Conservation (phyloP, 2,329 filamentous ascomycete genomes). For the Macrophomina tecta region DNA sequence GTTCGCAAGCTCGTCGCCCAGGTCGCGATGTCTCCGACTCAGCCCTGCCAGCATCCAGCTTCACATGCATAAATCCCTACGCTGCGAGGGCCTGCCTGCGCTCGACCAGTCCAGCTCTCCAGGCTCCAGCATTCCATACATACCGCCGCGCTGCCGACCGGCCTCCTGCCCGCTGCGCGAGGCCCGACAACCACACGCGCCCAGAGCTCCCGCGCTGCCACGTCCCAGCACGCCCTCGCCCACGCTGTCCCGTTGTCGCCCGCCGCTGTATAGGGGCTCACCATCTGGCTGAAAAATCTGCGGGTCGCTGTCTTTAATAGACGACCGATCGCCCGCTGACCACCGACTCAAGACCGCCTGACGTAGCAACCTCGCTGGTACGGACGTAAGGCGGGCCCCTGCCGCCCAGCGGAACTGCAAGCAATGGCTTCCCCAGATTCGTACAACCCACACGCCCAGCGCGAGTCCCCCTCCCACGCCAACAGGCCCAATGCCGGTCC, state of each 20-base stretch:
- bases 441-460: conserved; percentile 15
- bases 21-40: conserved; percentile 9
- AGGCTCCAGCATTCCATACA: conserved; percentile 9
- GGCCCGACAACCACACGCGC: not conserved
- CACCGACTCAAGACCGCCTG: conserved; percentile 8
- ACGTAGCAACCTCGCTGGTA: conserved; percentile 10
- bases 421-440: conserved; percentile 26
- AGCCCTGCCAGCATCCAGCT: conserved; percentile 14
- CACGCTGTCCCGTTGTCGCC: conserved; percentile 5
- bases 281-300: not conserved
- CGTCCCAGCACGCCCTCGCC: conserved; percentile 6
- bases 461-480: conserved; percentile 12
- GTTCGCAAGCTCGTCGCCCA: conserved; percentile 8
- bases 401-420: conserved; percentile 17
- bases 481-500: conserved; percentile 1
- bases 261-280: conserved; percentile 6
- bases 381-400: conserved; percentile 26
- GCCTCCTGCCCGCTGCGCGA: not conserved
- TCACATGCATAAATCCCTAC: conserved; percentile 22
- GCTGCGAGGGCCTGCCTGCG: not conserved
- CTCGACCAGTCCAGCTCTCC: not conserved
- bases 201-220: conserved; percentile 6
- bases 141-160: not conserved
- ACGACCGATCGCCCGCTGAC: conserved; percentile 20
- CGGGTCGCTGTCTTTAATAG: conserved; percentile 2